Conservation (phyloP, 345 rosid species). For the Angophora floribunda region DNA sequence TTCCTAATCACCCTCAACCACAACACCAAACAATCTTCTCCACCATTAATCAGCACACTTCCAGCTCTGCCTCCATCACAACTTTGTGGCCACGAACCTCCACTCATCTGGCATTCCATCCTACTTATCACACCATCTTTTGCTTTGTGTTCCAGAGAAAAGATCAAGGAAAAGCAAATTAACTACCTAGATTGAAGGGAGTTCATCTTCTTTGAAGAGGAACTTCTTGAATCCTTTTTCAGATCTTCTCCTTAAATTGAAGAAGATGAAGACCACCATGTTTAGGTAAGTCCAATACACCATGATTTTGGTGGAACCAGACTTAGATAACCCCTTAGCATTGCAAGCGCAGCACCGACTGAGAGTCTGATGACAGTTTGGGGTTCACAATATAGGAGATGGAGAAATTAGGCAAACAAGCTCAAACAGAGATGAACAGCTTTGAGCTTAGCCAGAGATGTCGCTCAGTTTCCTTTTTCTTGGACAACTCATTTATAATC, state of each 20-base stretch:
- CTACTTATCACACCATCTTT: neutral
- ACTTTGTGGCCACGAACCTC: neutral
- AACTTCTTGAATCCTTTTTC: neutral
- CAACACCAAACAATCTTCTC: neutral
- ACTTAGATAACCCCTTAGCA: neutral
- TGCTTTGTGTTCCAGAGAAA: neutral
- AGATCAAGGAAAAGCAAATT: neutral
- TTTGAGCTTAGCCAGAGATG: neutral
- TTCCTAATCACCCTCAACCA: neutral
- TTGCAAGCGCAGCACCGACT: rapidly evolving
- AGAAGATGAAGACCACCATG: neutral
- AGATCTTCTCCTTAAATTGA: neutral
- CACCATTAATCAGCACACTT: neutral
- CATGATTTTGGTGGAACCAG: neutral
- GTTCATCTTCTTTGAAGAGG: neutral
- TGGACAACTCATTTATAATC: neutral
- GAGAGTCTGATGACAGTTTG: neutral
- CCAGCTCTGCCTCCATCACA: neutral
- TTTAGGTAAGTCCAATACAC: neutral
- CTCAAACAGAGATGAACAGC: neutral
- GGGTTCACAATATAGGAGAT: neutral
- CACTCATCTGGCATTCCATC: neutral
- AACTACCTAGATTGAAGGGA: neutral
- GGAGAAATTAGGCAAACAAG: neutral
- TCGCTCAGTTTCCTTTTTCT: neutral